Base-by-base conservation (phyloP, 192 early-diverging fungal genomes). In the Phycomyces blakesleeanus region DNA sequence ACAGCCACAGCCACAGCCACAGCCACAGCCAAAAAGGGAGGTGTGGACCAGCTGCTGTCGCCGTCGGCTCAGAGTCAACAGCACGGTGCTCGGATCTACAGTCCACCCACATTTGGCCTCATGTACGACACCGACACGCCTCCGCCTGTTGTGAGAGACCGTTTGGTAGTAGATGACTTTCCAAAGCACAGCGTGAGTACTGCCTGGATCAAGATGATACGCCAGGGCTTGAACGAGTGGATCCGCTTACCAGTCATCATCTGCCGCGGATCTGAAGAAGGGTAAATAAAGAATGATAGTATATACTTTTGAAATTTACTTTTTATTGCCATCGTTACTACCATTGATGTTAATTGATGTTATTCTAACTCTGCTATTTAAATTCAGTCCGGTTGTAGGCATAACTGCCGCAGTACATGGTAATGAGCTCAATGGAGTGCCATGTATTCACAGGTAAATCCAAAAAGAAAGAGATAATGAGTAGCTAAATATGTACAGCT, bases 381-480 rank as follows among this genome's bases (percentile, higher is more conserved):
- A n/a, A n/a, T n/a, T n/a, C n/a, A 69, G 68, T 5, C 69, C 69
- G 6, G 69, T 71, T 25, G 69, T 71, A 9, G 69, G 69, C 29
- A 66, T 71, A 22, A 96, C 93, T 0, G 92, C 93, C 12, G 93
- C 91, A 0, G 79, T 96, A 5, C 93, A 96, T 67, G 93, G 93
- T 61, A 93, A 96, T 64, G 93, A 96, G 63, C 76, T 96, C 51
- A 96, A 96, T 62, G 93, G 93, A 21, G 89, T 96, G 21, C 93
- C 93, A 11, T 84, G 89, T 64, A 96, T 93, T 42, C 93, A 96
- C 64, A 81, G 89, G 61, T 64, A 54, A 61, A n/a, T n/a, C n/a
- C n/a, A n/a, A n/a, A n/a, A n/a, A n/a, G n/a, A n/a, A n/a, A n/a
- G n/a, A n/a, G n/a, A n/a, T n/a, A n/a, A n/a, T n/a, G n/a, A n/a